A percentile compares a stretch with the other conserved stretches of the same genome.
Conservation (phyloP, 768 basidiomycete species). For the Mrakia gelida region DNA sequence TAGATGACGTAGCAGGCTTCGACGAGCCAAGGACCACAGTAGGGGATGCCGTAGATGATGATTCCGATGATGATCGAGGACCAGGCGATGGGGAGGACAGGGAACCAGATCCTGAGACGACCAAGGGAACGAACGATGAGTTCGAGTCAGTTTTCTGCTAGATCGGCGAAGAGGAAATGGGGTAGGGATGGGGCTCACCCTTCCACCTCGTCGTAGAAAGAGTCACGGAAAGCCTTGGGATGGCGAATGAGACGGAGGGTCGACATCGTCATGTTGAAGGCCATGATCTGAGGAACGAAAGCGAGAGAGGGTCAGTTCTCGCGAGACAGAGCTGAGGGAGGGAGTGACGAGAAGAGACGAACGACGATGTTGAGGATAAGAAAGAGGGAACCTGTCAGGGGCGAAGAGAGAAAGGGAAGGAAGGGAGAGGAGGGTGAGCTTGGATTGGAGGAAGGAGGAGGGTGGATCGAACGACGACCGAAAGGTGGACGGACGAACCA, state of each 20-base stretch:
- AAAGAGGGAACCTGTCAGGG: constrained; percentile 21
- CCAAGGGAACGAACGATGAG: no score
- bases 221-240: constrained; percentile 27
- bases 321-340: no score
- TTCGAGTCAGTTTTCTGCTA: no score
- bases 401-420: neutral
- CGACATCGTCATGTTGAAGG: constrained; percentile 32
- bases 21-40: constrained; percentile 25
- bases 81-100: constrained; percentile 23
- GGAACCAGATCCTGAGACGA: constrained; percentile 26
- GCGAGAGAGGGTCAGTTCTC: no score
- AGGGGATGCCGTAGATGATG: constrained; percentile 31
- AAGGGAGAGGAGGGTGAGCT: neutral
- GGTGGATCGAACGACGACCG: neutral
- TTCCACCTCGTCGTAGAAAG: constrained; percentile 32
- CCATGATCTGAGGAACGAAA: constrained; percentile 9
- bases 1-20: constrained; percentile 26
- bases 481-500: neutral
- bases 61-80: constrained; percentile 31
- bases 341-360: no score
- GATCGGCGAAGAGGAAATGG: no score
- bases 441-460: neutral
- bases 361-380: constrained; percentile 31
- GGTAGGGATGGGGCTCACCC: neutral
- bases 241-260: constrained; percentile 10